These are phyloP conservation scores for Sugiyamaella lignohabitans DNA, from an alignment of 805 yeast genomes.

Conservation along the genomic window DNA sequence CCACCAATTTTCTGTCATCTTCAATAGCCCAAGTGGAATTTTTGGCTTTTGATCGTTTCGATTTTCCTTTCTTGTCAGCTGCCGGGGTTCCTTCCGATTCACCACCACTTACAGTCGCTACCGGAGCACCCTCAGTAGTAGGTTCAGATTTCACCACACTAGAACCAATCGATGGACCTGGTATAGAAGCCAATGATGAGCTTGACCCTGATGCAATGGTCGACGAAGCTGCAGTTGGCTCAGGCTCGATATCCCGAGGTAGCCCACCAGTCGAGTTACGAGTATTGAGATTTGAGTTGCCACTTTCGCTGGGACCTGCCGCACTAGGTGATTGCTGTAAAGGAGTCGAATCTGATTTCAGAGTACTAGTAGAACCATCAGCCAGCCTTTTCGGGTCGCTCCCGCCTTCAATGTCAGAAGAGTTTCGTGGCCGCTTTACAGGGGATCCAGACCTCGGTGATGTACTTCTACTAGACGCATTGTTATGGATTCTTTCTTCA, in stretches of 20 bases:
- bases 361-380: too few relatives aligned
- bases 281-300: too few relatives aligned
- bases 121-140: background rate
- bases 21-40: slow-evolving; percentile 31
- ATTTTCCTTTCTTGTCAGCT: slow-evolving; percentile 9
- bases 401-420: too few relatives aligned
- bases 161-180: background rate
- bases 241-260: background rate
- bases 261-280: background rate
- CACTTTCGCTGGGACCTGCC: too few relatives aligned
- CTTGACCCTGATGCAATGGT: background rate
- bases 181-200: background rate
- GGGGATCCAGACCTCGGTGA: slow-evolving; percentile 6
- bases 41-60: slow-evolving; percentile 28
- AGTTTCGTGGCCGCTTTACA: slow-evolving; percentile 6
- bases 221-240: background rate
- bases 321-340: too few relatives aligned
- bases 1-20: slow-evolving; percentile 29
- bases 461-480: slow-evolving; percentile 5
- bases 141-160: background rate
- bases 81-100: slow-evolving; percentile 3
- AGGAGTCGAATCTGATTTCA: too few relatives aligned
- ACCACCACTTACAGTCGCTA: background rate
- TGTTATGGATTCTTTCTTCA: slow-evolving; percentile 8
- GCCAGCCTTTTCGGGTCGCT: too few relatives aligned